Conservation (phyloP, 345 rosid genomes). For the Arabis hirsuta region DNA sequence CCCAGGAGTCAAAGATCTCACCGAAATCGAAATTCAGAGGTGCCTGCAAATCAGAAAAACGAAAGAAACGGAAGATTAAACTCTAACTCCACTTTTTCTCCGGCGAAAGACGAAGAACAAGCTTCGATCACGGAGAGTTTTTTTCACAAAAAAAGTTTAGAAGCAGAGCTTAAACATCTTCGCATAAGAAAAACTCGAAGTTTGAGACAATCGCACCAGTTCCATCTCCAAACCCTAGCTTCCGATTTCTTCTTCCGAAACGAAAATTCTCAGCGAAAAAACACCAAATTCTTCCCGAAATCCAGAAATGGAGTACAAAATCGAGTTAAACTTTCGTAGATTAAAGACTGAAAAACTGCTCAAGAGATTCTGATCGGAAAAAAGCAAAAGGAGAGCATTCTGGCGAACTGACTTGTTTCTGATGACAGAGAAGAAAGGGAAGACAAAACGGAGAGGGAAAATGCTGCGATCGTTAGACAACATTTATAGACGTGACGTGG, state of each 20-base stretch:
- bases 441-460: constrained; percentile 24
- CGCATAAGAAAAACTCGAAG: neutral
- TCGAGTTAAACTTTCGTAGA: neutral
- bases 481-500: constrained; percentile 42
- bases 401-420: constrained; percentile 16
- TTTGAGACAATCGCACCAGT: constrained; percentile 44
- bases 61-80: neutral
- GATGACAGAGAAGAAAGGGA: constrained; percentile 1
- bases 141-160: neutral
- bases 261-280: neutral
- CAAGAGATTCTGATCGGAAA: neutral
- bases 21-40: constrained; percentile 29
- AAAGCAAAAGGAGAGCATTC: neutral
- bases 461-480: neutral
- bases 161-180: neutral
- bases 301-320: neutral
- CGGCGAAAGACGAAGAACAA: neutral
- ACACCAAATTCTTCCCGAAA: constrained; percentile 11
- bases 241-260: constrained; percentile 22
- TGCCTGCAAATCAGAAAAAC: constrained; percentile 41
- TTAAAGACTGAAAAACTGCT: neutral
- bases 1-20: constrained; percentile 36
- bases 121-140: neutral
- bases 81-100: neutral
- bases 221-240: constrained; percentile 51